A percentile compares a stretch with the other conserved stretches of the same genome.
Conservation (phyloP, 106 monocot genomes). For the Dioscorea alata region DNA sequence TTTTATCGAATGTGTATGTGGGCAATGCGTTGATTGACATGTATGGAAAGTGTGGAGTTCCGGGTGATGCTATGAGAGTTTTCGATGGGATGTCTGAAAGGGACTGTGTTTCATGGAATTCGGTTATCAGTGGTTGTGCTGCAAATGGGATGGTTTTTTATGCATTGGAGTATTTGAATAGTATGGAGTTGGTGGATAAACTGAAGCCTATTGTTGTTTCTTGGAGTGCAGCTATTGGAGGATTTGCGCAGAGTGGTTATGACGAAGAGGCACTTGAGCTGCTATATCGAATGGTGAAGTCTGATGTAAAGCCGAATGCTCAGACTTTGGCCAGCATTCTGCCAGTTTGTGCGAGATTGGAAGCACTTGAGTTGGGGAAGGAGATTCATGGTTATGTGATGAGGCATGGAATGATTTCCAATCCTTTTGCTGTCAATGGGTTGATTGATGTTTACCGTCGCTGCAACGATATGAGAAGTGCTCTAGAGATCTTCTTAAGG, state of each 20-base stretch:
- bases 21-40: slow-evolving; percentile 45
- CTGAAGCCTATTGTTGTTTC: slow-evolving; percentile 33
- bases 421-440: slow-evolving; percentile 36
- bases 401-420: slow-evolving; percentile 19
- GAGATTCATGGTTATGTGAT: slow-evolving; percentile 40
- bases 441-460: slow-evolving; percentile 44
- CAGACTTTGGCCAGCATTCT: slow-evolving; percentile 31
- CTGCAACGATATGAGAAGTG: slow-evolving; percentile 32
- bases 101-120: slow-evolving; percentile 47
- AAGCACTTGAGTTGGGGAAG: slow-evolving; percentile 16
- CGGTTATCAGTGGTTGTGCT: slow-evolving; percentile 23
- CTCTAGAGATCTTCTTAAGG: slow-evolving; percentile 25
- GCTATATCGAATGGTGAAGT: slow-evolving; percentile 20
- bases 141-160: slow-evolving; percentile 24
- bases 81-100: slow-evolving; percentile 30
- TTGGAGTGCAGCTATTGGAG: slow-evolving; percentile 41
- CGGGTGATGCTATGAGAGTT: slow-evolving; percentile 23
- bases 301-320: slow-evolving; percentile 29
- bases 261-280: slow-evolving; percentile 32
- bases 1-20: slow-evolving; percentile 30
- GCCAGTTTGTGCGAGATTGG: slow-evolving; percentile 31
- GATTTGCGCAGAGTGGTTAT: slow-evolving; percentile 30
- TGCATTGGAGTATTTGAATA: slow-evolving; percentile 22
- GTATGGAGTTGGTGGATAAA: slow-evolving; percentile 16
- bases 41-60: slow-evolving; percentile 38